phyloP scores from a whole-genome alignment of 106 monocot genomes.

The Allium sativum region DNA sequence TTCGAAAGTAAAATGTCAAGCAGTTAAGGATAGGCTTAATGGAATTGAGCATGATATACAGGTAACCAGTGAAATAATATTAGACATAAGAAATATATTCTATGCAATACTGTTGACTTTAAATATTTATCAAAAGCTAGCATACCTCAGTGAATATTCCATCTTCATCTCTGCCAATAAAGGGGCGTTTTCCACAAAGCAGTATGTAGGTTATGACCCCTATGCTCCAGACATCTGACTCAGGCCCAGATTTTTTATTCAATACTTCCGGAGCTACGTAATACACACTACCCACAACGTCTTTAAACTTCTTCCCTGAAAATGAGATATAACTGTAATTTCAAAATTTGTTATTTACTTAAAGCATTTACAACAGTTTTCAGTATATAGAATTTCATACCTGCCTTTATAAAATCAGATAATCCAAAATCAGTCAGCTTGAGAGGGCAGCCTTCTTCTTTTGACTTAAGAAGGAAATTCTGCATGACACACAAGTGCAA shows the following conservation, averaged over 20 bases:
- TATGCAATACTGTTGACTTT: conserved; percentile 7
- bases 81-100: too few relatives aligned
- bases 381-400: conserved; percentile 12
- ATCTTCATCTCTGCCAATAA: conserved; percentile 95
- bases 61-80: too few relatives aligned
- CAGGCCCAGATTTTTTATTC: conserved; percentile 82
- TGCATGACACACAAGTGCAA: conserved; percentile 18
- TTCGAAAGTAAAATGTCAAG: background rate
- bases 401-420: conserved; percentile 92
- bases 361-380: too few relatives aligned
- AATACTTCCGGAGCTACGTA: conserved; percentile 98
- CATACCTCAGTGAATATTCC: conserved; percentile 93
- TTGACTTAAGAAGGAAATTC: conserved; percentile 98
- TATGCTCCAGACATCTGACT: conserved; percentile 98
- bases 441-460: conserved; percentile 57
- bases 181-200: conserved; percentile 85
- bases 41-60: too few relatives aligned
- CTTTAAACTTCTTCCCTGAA: conserved; percentile 76
- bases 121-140: background rate
- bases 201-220: conserved; percentile 97
- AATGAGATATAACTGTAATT: background rate
- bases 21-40: background rate
- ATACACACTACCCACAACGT: conserved; percentile 96
- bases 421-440: conserved; percentile 98
- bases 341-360: too few relatives aligned